Evolutionary conservation across 352 stramenopile species (phyloP), one percentile per base, ranked within the genome.

Genomic region (Hyaloperonospora brassicae): DNA sequence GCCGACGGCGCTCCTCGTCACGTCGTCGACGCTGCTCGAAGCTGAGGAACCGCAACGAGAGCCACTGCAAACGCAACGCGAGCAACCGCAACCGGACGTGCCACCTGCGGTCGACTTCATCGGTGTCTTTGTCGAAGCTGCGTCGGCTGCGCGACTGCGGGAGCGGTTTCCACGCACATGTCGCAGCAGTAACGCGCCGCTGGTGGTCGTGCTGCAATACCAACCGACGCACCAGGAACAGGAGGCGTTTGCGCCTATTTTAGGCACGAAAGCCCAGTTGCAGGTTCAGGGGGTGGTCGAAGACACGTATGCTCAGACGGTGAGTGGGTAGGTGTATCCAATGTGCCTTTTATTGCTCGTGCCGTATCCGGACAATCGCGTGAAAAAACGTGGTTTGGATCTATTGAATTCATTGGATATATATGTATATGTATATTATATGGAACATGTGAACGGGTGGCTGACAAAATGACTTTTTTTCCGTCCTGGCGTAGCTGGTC

Each of bases 181-280:
- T 30, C 54, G 42, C 9, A 66, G 61, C 11, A 66, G 58, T 9
- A 64, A 75, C 41, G 60, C 75, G 56, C 71, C 59, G 42, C 61
- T 89, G 5, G 84, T 87, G 36, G 66, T 89, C 24, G 76, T 89
- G 52, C 74, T 93, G 62, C 86, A 84, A 57, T 88, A 76, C 61
- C 82, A 90, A 59, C 82, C 82, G 42, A 81, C 72, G 6, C 68
- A 62, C 13, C 53, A 85, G 45, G 82, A 93, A 64, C 75, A 86
- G 44, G 72, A 89, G 36, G 66, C 73, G 27, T 93, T 93, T 50
- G 73, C 72, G 27, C 82, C 79, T 30, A 76, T 93, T 49, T 43
- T 89, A 22, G 82, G 82, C 30, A 64, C 61, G 21, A 56, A 70
- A 6, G 77, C 78, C 12, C 61, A 76, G 63, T 57, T 90, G n/a